Base-by-base conservation (phyloP, 257 asterid genomes). In the Nicotiana paniculata region DNA sequence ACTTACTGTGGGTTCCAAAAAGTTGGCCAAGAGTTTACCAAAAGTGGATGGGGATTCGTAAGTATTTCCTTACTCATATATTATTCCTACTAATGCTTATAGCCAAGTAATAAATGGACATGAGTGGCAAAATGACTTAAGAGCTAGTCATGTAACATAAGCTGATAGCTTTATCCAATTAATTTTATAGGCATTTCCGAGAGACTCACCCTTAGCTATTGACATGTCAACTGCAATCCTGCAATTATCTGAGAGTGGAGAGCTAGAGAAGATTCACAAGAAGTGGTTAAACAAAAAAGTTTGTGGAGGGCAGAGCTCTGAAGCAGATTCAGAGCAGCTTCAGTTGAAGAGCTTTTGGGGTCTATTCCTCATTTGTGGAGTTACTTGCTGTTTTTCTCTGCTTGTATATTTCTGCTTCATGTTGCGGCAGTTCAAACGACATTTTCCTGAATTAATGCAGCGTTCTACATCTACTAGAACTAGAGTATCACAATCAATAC, bases 21-120 rank as follows among this genome's bases (percentile, higher is more conserved):
- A 6, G 98, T 93, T 53, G 98, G 97, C 39, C 89, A 76, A 62
- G 93, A 91, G 85, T 92, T 94, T 86, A 93, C 98, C 4, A 90
- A 81, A 82, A 90, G 93, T 21, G 95, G 97, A 1, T 91, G 95
- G 98, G 98, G 97, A 76, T 94, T 92, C 57, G 98, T 93, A 82
- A 91, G 97, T 87, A 35, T 79, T 79, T 82, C 77, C 37, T 17
- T 39, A 9, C 35, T 84, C 30, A 48, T 81, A 2, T 3, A 26
- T 9, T 8, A 15, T 48, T 30, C 13, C 57, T 35, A 77, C 37
- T 9, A 39, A 51, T 5, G 21, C 77, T 39, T 18, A 4, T 39
- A 39, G 57, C 26, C 5, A 39, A 39, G 35, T 37, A 39, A 80
- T 37, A 62, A 65, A 77, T 83, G 68, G 5, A 65, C 58, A 82